A percentile compares a stretch with the other conserved stretches of the same genome.
phyloP scores from a whole-genome alignment of 176 grass and related monocot genomes.

The Oryza rufipogon region DNA sequence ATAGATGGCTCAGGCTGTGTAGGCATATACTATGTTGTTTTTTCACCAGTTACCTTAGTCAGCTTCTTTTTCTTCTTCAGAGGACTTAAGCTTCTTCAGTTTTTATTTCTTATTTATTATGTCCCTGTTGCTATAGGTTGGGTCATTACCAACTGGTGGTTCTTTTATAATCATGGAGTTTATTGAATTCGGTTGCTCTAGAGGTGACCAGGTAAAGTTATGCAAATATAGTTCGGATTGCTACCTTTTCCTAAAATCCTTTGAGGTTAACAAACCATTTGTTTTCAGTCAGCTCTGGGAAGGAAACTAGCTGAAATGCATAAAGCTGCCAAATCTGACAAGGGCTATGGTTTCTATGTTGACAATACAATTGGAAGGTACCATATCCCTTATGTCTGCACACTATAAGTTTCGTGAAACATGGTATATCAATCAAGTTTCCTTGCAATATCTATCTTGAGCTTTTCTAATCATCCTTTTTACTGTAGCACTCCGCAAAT shows the following conservation, averaged over 20 bases:
- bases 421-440: neutral
- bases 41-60: neutral
- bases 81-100: neutral
- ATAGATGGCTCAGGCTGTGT: neutral
- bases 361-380: constrained; percentile 90
- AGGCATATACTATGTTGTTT: neutral
- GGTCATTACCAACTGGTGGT: constrained; percentile 66
- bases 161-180: constrained; percentile 99
- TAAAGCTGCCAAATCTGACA: constrained; percentile 70
- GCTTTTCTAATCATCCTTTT: constrained; percentile 1
- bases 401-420: neutral
- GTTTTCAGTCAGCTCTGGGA: constrained; percentile 65
- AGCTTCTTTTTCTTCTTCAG: neutral
- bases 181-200: constrained; percentile 81
- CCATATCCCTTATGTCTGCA: neutral
- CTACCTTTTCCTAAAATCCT: neutral
- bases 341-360: constrained; percentile 69
- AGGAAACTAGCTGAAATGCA: constrained; percentile 89
- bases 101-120: constrained; percentile 1
- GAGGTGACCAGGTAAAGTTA: constrained; percentile 75
- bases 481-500: constrained; percentile 75
- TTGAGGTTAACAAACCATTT: constrained; percentile 29
- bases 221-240: neutral
- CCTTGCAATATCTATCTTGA: neutral
- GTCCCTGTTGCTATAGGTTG: constrained; percentile 47